These are phyloP conservation scores for Tulasnella sp. DNA, from an alignment of 768 basidiomycete genomes.

Conservation along the genomic window DNA sequence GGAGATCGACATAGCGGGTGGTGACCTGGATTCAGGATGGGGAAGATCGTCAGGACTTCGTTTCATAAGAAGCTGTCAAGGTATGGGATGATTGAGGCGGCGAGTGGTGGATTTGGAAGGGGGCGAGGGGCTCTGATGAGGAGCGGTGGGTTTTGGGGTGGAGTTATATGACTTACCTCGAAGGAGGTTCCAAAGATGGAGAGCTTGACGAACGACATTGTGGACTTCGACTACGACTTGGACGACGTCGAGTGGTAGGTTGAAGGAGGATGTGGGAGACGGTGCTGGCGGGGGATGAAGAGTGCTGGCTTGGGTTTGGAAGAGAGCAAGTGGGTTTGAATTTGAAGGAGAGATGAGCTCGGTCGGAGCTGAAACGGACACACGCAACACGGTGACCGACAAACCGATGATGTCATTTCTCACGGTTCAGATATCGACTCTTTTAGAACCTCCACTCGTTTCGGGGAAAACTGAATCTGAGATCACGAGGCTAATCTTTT, in stretches of 20 bases:
- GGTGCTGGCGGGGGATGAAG: background rate
- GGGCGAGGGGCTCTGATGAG: background rate
- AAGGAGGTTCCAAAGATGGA: slow-evolving; percentile 98
- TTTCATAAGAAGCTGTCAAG: background rate
- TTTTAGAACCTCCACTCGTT: too few species aligned
- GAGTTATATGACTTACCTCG: slow-evolving; percentile 42
- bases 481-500: background rate
- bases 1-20: slow-evolving; percentile 96
- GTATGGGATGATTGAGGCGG: background rate
- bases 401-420: background rate
- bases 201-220: slow-evolving; percentile 93
- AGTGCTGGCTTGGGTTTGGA: background rate
- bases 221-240: background rate
- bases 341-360: background rate
- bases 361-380: background rate
- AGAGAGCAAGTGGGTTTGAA: background rate
- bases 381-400: background rate
- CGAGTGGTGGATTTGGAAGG: background rate
- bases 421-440: background rate
- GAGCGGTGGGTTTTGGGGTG: background rate
- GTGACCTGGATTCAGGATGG: slow-evolving; percentile 58
- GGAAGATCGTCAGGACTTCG: background rate
- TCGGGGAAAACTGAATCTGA: background rate
- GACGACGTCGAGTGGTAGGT: background rate
- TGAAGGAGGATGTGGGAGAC: background rate